These are phyloP conservation scores for Picea sitchensis DNA, from an alignment of 75 land plant species.

Conservation along the genomic window DNA sequence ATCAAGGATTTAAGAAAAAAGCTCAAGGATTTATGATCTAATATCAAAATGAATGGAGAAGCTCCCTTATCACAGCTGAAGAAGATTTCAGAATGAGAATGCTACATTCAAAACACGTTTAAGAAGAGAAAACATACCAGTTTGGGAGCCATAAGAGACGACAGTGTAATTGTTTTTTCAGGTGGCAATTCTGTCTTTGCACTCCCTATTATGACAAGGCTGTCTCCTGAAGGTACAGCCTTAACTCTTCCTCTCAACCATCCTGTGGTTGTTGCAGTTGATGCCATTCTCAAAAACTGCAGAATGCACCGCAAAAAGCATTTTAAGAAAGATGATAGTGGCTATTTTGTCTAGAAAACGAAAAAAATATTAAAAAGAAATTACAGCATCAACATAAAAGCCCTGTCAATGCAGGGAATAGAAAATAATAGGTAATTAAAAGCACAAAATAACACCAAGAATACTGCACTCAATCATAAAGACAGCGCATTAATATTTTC, in stretches of 20 bases:
- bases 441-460: too few relatives aligned
- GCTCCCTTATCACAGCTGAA: not conserved
- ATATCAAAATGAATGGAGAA: not conserved
- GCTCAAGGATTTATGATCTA: not conserved
- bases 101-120: not conserved
- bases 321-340: too few relatives aligned
- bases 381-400: too few relatives aligned
- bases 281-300: too few relatives aligned
- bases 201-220: slow-evolving; percentile 78
- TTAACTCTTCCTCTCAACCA: slow-evolving; percentile 93
- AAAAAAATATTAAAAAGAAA: too few relatives aligned
- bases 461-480: too few relatives aligned
- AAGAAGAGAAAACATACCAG: slow-evolving; percentile 46
- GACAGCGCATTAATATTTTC: too few relatives aligned
- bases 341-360: too few relatives aligned
- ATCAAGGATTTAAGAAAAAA: not conserved
- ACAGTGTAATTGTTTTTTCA: slow-evolving; percentile 85
- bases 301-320: too few relatives aligned
- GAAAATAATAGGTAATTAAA: too few relatives aligned
- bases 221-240: slow-evolving; percentile 95
- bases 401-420: too few relatives aligned
- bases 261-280: not conserved
- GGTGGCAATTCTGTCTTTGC: slow-evolving; percentile 65
- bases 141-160: slow-evolving; percentile 85
- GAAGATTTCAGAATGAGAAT: not conserved